Evolutionary conservation across 2,329 filamentous ascomycete genomes (phyloP), one percentile per base, ranked within the genome.

Genomic region (Fusarium pininemorale): DNA sequence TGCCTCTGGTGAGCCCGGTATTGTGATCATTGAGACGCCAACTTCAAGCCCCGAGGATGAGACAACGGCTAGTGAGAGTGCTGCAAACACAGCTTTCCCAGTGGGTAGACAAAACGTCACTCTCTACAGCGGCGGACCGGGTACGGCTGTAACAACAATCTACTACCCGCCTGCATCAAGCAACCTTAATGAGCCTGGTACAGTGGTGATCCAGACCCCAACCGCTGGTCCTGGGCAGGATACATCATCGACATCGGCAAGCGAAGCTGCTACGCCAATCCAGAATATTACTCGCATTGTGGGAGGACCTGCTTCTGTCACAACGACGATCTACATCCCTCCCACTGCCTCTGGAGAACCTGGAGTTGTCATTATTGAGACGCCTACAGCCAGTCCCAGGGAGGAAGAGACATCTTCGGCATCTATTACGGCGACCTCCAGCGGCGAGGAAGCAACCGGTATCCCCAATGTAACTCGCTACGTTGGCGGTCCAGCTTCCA

Each of bases 11-110:
- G 70, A 73, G 9, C 70, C 60, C 0, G 70, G 70, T 1, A 41
- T 56, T 5, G 47, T 73, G 0, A 30, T 73, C 6, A 66, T 73
- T 0, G 51, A 73, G 5, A 73, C 66, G 0, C 70, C 70, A 0
- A 62, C 64, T 1, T 39, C 61, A 28, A 20, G 16, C 1, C 16
- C 50, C 3, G 26, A 47, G 18, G 39, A 28, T 10, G 44, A 26
- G 16, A 37, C n/a, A 35, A 15, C 26, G 6, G 5, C 24, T 1
- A 32, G 24, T 26, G 39, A 26, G 12, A 22, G 20, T 6, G 15
- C 4, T 8, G 10, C 24, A 24, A 55, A 22, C 18, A 51, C 47
- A 9, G 47, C 26, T 5, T 24, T 32, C 8, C 22, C 44, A 3
- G 24, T 24, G 2, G 41, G 30, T 3, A 35, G 7, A 16, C 65